Evolutionary conservation across 257 asterid genomes (phyloP), one percentile per base, ranked within the genome.

Genomic region (Penstemon newberryi): DNA sequence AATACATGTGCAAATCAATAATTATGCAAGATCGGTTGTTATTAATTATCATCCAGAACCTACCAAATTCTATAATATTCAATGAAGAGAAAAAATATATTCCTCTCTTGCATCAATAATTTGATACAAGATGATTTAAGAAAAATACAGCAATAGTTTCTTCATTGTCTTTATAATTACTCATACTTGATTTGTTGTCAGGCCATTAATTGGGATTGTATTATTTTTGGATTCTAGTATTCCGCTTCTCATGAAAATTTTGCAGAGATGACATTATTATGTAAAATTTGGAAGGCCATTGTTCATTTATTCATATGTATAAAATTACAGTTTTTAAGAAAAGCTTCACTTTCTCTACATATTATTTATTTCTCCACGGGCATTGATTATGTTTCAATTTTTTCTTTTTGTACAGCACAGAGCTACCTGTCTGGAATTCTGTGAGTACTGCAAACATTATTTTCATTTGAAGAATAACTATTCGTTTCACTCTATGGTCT

Each of bases 341-440:
- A 65, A 41, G 10, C 46, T 9, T 55, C 11, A 54, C 58, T 55
- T 33, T 39, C 19, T 66, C 54, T 46, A 36, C 68, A 45, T 54
- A 6, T 62, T 79, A 12, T 41, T 15, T 60, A 60, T 46, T 4
- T 46, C 63, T 51, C 60, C 61, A 53, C 39, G 8, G 61, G 43
- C 37, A 72, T 46, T 87, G 67, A 85, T 72, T n/a, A 51, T 72
- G 62, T 68, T 60, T 63, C 33, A 25, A 25, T 58, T 25, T 25
- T 25, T 66, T 54, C 72, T 63, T 58, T 15, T 73, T 65, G 56
- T 79, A 71, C 96, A 94, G 99, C 49, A 91, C 97, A 7, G 82
- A 86, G 78, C 83, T 71, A 81, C 99, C 99, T 62, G 74, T 75
- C 71, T 94, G 99, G 99, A 91, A 85, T 79, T 80, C 99, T 72